Base-by-base conservation (phyloP, 345 rosid species). In the Syzygium grande region DNA sequence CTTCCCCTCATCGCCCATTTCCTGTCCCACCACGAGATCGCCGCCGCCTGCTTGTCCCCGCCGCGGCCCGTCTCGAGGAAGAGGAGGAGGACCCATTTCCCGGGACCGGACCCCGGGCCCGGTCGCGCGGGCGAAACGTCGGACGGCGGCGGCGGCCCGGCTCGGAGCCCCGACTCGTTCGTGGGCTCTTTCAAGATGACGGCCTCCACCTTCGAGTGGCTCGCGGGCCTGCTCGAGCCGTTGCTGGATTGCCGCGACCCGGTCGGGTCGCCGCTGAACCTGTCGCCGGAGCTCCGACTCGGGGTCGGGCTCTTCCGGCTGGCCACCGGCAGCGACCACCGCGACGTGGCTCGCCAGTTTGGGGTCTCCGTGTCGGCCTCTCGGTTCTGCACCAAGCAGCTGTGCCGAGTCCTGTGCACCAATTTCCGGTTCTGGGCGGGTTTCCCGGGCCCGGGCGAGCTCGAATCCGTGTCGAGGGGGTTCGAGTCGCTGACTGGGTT, bases 171-270 rank as follows among this genome's bases (percentile, higher is more conserved):
- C 11, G 95, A 93, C 90, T 91, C 93, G 86, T 93, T 92, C 89
- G 91, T 83, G 80, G 59, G 85, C 85, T 65, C 73, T 86, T 95
- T 94, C 92, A 91, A 90, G 73, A 95, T 94, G 95, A 90, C 89
- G 30, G 89, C 93, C 58, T 90, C 96, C 51, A 92, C 95, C 55
- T 94, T 95, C 43, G 94, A 92, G 87, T 94, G 95, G 97, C 94
- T 95, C 17, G 88, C 92, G 27, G 95, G 95, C 9, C 91, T 95
- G 90, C 96, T 95, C 41, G 97, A 94, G 87, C 96, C 95, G 53
- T 52, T 95, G 73, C 90, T 95, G 9, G 97, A 95, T 83, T 94
- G 97, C 89, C 96, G 96, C 43, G 97, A 95, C 89, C 96, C 97
- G 0, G 84, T 93, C 27, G 95, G 94, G 51, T 90, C 92, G 13